Conservation (phyloP, 2,329 filamentous ascomycete species). For the Aspergillus piperis region DNA sequence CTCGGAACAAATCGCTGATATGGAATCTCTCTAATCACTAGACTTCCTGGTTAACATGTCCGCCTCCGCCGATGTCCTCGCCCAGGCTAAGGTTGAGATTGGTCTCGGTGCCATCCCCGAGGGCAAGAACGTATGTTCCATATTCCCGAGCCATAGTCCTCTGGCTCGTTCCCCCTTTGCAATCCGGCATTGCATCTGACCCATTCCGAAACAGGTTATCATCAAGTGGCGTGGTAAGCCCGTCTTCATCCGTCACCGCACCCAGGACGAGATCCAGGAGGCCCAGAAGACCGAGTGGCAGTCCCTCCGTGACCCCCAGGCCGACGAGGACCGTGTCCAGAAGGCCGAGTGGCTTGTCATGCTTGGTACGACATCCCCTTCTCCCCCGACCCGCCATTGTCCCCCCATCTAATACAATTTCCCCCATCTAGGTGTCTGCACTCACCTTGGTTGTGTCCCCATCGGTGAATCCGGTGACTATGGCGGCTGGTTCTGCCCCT, state of each 20-base stretch:
- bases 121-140: slow-evolving; percentile 88
- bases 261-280: slow-evolving; percentile 86
- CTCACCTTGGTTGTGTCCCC: slow-evolving; percentile 97
- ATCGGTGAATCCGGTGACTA: slow-evolving; percentile 98
- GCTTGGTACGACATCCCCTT: slow-evolving; percentile 66
- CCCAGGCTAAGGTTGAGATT: slow-evolving; percentile 99
- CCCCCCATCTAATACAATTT: slow-evolving; percentile 3
- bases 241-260: slow-evolving; percentile 99
- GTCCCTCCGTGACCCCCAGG: slow-evolving; percentile 84
- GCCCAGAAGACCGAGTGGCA: slow-evolving; percentile 85
- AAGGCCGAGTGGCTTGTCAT: slow-evolving; percentile 99
- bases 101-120: slow-evolving; percentile 90
- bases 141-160: neutral
- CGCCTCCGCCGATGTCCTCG: slow-evolving; percentile 95
- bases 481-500: slow-evolving; percentile 99
- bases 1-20: slow-evolving; percentile 25
- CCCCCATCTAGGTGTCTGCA: slow-evolving; percentile 79
- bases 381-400: neutral
- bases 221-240: slow-evolving; percentile 99
- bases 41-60: slow-evolving; percentile 99
- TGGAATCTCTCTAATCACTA: slow-evolving; percentile 47
- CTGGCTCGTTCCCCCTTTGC: neutral
- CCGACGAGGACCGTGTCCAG: slow-evolving; percentile 91
- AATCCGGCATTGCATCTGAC: slow-evolving; percentile 16
- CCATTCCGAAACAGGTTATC: slow-evolving; percentile 67